A percentile compares a stretch with the other conserved stretches of the same genome.
These are phyloP conservation scores for Phytophthora citricola DNA, from an alignment of 352 stramenopile species.

Conservation along the genomic window DNA sequence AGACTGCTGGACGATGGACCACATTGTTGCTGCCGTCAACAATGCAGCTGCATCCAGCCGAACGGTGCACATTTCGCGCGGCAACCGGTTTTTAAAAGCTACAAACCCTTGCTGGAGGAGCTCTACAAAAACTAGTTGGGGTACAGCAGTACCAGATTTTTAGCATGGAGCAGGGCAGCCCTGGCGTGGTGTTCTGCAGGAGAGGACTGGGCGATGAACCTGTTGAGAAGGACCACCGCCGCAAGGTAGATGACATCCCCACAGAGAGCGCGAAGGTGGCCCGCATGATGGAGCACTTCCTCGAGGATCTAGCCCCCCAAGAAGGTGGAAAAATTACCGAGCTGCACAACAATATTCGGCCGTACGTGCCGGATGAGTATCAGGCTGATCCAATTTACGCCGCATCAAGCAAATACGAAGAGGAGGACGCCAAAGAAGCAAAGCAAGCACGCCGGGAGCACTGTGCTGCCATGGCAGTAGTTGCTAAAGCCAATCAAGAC, in stretches of 20 bases:
- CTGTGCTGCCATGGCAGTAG: background rate
- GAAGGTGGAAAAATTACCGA: too few species aligned
- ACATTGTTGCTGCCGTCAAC: background rate
- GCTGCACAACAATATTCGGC: background rate
- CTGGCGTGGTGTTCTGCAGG: conserved; percentile 1
- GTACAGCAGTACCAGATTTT: conserved; percentile 26
- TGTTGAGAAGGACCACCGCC: conserved; percentile 4
- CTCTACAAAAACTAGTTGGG: conserved; percentile 6
- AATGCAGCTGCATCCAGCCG: background rate
- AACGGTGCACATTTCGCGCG: conserved; percentile 4
- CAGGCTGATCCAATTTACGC: conserved; percentile 3
- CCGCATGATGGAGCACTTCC: too few species aligned
- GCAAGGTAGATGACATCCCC: background rate
- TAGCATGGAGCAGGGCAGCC: background rate
- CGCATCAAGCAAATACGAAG: background rate
- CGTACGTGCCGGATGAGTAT: conserved; percentile 13
- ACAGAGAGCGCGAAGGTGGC: too few species aligned
- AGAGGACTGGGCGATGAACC: conserved; percentile 1
- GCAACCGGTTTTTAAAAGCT: conserved; percentile 6
- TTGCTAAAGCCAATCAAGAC: background rate
- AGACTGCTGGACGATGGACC: background rate
- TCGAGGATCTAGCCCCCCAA: too few species aligned
- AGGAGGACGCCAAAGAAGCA: background rate
- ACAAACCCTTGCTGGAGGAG: conserved; percentile 12
- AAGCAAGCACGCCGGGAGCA: background rate